Evolutionary conservation across 257 asterid genomes (phyloP).

Genomic region (Sherardia arvensis): DNA sequence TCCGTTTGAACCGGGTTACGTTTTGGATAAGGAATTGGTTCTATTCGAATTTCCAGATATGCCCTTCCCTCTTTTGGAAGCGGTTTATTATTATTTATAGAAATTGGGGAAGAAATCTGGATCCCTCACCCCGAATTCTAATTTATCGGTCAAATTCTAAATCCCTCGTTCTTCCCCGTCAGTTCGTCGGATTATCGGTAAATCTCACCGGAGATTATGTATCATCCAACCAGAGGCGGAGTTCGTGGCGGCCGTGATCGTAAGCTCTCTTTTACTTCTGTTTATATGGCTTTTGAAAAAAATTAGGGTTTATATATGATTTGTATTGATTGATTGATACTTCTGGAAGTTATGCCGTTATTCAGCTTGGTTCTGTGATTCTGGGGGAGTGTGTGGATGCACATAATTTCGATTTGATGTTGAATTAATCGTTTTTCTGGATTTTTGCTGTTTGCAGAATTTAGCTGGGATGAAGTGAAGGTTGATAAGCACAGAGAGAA

Average conservation of each 20-base stretch:
- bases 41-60: not conserved
- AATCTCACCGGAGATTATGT: conserved; percentile 30
- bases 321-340: too few relatives aligned
- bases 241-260: conserved; percentile 99
- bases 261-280: conserved; percentile 25
- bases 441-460: conserved; percentile 46
- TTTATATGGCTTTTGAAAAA: conserved; percentile 9
- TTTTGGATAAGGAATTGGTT: not conserved
- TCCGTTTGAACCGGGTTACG: conserved; percentile 8
- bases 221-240: conserved; percentile 96
- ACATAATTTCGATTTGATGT: not conserved
- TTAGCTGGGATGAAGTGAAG: conserved; percentile 95
- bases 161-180: not conserved
- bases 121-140: not conserved
- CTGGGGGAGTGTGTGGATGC: not conserved
- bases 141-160: not conserved
- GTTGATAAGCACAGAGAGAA: conserved; percentile 93
- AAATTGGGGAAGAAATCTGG: not conserved
- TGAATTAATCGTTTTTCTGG: not conserved
- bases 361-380: not conserved
- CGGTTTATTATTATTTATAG: not conserved
- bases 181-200: not conserved
- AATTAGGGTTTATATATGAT: conserved; percentile 31
- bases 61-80: not conserved
- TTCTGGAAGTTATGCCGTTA: not conserved